Base-by-base conservation (phyloP, 495 filamentous ascomycete genomes). In the Neurospora discreta region DNA sequence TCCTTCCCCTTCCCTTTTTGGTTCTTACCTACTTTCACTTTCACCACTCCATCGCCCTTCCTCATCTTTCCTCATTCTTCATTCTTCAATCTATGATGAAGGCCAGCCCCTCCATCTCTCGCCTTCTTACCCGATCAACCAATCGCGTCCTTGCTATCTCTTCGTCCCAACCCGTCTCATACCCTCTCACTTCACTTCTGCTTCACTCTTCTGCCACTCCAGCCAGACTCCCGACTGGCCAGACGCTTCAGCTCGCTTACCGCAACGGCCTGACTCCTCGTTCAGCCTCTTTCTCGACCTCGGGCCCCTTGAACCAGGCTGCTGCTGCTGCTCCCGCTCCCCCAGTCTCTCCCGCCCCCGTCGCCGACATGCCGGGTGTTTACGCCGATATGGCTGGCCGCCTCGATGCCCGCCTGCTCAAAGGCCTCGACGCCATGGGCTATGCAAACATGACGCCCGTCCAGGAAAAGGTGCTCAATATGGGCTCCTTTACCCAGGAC, bases 361-460 rank as follows among this genome's bases (percentile, higher is more conserved):
- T 68, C 18, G 69, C 40, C 40, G 30, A 67, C 33, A 40, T 23
- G 13, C 43, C 36, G 9, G 69, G 73, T 38, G 46, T 70, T 13
- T 77, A 70, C 36, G 69, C 76, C 33, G n/a, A 73, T 26, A 46
- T 79, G 68, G 71, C 71, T 5, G 78, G 77, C 33, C 72, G 74
- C 67, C 33, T 80, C 26, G 52, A 74, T 36, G 75, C 76, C 5
- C 82, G 95, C 68, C 92, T 94, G 3, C 88, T 89, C 76, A 84
- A 88, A 5, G 81, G 93, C n/a, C 83, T 89, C 5, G 77, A 84
- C 36, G 79, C 84, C 40, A 93, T 94, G 90, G 84, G 85, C 1
- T 82, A 94, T 74, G 84, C 87, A 18, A 89, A 87, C 69, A 94
- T 96, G 93, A 94, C 93, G 4, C 88, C 93, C 36, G 93, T 97